These are phyloP conservation scores for Ustilago loliicola DNA, from an alignment of 1,284 basidiomycete genomes.

Conservation along the genomic window DNA sequence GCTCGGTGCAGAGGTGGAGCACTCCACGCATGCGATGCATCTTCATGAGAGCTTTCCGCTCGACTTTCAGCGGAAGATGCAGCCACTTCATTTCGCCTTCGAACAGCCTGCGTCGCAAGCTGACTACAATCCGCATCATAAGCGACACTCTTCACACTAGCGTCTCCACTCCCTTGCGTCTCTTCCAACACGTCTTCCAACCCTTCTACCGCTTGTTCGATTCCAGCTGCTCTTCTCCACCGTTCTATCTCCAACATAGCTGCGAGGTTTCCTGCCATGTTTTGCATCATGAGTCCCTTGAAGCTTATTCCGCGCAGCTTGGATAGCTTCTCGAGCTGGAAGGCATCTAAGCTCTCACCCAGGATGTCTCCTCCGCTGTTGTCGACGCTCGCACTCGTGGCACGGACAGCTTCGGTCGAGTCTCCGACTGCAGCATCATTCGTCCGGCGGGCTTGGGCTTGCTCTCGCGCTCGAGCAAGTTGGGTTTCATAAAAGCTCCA, in stretches of 20 bases:
- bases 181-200: conserved; percentile 19
- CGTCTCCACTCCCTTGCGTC: conserved; percentile 15
- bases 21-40: neutral
- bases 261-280: conserved; percentile 48
- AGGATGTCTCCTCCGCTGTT: neutral
- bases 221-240: conserved; percentile 38
- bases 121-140: conserved; percentile 55
- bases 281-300: conserved; percentile 51
- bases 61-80: neutral
- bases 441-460: conserved; percentile 17
- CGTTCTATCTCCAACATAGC: conserved; percentile 51
- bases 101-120: conserved; percentile 30
- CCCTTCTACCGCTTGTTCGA: conserved; percentile 21
- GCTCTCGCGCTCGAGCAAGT: conserved; percentile 24
- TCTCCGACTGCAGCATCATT: conserved; percentile 11
- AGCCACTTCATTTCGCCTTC: conserved; percentile 16
- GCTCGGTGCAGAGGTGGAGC: neutral
- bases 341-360: conserved; percentile 25
- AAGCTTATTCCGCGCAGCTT: conserved; percentile 40
- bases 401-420: conserved; percentile 32
- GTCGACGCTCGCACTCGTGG: conserved; percentile 12
- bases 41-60: neutral
- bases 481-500: conserved; percentile 51
- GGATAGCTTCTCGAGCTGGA: conserved; percentile 27
- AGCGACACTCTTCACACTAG: conserved; percentile 22